Evolutionary conservation across 2,329 filamentous ascomycete genomes (phyloP), one percentile per base, ranked within the genome.

Genomic region (Microsporum audouinii): DNA sequence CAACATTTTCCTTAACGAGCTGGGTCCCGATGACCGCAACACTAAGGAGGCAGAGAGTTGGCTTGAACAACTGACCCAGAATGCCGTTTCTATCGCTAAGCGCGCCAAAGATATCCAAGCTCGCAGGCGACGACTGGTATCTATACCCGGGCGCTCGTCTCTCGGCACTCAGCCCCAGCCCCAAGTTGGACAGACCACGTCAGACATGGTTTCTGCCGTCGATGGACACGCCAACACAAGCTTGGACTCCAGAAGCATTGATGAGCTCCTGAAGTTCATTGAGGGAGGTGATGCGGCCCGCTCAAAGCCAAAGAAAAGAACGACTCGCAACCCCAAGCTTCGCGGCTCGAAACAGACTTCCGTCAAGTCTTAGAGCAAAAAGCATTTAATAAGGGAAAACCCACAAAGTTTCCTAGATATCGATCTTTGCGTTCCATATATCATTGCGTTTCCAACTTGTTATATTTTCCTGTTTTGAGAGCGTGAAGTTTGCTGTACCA

Each of bases 1-100:
- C 79, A 96, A 88, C 76, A 95, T 96, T 72, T 99, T 99, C 85
- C 84, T 91, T 65, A 79, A 80, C 62, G 85, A 94, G 70, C 86
- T 99, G 3, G 94, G 94, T 33, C 79, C 91, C 1, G 86, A 95
- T 43, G 91, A 97, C 75, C 90, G 91, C 75, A 97, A 99, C 79
- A 99, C 94, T 65, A 96, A 96, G 79, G 94, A 99, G 74, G 92
- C 94, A 1, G 91, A 96, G 78, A 89, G 84, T 70, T 99, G 94
- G 94, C 84, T 97, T 29, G 90, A 96, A 75, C 91, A 96, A 75
- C 83, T 99, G 62, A 97, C 92, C 0, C 89, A 95, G 75, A 96
- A 95, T 69, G 94, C 94, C 51, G 94, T 99, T 45, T 88, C 85
- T 38, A 91, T 97, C 66, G 92, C 91, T 58, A 96, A 95, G 79